These are phyloP conservation scores for Pseudocercospora ulei DNA, from an alignment of 2,329 filamentous ascomycete genomes.

Conservation along the genomic window DNA sequence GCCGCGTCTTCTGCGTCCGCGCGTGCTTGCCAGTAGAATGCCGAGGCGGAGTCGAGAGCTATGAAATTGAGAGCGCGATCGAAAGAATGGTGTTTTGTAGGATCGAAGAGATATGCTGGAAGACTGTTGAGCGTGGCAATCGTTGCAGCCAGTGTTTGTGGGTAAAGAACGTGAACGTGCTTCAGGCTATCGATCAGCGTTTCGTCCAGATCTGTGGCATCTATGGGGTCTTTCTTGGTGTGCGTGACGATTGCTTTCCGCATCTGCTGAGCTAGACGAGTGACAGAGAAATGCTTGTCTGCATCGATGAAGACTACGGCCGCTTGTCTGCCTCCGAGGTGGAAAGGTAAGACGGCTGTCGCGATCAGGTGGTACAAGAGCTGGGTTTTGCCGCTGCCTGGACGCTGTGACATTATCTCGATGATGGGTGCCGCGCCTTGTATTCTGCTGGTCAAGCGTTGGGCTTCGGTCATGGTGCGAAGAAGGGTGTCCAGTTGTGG, in stretches of 20 bases:
- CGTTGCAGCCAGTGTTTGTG: constrained; percentile 44
- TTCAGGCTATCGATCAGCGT: constrained; percentile 38
- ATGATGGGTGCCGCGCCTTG: constrained; percentile 37
- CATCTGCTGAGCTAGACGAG: constrained; percentile 40
- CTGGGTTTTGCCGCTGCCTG: constrained; percentile 50
- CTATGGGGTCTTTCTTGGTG: constrained; percentile 7
- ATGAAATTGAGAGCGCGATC: constrained; percentile 43
- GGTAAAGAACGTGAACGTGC: constrained; percentile 52
- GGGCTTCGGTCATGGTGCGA: constrained; percentile 15
- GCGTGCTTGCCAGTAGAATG: constrained; percentile 49
- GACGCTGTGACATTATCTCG: constrained; percentile 46
- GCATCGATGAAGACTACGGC: constrained; percentile 50
- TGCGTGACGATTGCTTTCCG: constrained; percentile 6
- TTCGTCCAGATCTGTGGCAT: constrained; percentile 6
- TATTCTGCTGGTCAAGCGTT: constrained; percentile 11
- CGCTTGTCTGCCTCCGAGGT: constrained; percentile 41
- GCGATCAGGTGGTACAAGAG: constrained; percentile 50
- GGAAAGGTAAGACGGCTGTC: constrained; percentile 43
- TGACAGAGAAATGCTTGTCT: constrained; percentile 46
- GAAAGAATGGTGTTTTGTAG: constrained; percentile 39
- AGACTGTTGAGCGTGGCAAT: constrained; percentile 44
- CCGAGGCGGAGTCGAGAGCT: constrained; percentile 47
- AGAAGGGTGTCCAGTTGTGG: constrained; percentile 40
- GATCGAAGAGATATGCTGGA: constrained; percentile 44
- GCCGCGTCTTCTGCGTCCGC: constrained; percentile 34